Base-by-base conservation (phyloP, 148 eudicot species). In the Rhododendron molle region DNA sequence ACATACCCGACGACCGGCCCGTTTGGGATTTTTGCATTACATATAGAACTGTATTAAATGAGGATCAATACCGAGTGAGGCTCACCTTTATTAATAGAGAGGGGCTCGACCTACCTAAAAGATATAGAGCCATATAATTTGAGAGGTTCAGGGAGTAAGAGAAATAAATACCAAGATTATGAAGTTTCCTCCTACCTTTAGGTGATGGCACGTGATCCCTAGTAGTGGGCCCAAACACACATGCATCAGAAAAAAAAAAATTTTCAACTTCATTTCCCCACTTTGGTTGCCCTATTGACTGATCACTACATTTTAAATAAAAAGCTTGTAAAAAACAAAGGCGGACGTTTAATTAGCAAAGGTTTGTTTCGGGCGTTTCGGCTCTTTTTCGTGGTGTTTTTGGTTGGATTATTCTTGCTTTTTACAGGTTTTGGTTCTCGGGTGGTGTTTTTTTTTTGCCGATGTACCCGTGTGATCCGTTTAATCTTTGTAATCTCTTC, bases 201-300 rank as follows among this genome's bases (percentile, higher is more conserved):
- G 43, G 36, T 7, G 82, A 47, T 28, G 44, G 40, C 84, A 62
- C 54, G 76, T 82, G 84, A 82, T 14, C 74, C 12, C 71, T 15
- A 62, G 30, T 12, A 40, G 43, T 40, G 43, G 69, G 83, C 7
- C 15, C 30, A 46, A 49, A 44, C 34, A 50, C 49, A 34, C 21
- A 73, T 6, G 43, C 43, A 76, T 2, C 16, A 32, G 18, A 5
- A 4, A 38, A 38, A 40, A 40, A 40, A 38, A 38, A 62, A 65
- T 43, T 14, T 67, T 83, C 71, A 65, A 65, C 58, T 74, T 72
- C 21, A 14, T 40, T 40, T 69, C 20, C 43, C 32, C 44, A 69
- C 43, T 83, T 71, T 30, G 85, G 78, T 83, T 83, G 78, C 65
- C 58, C 38, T 49, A 11, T 46, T 47, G 15, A 46, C 40, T 40